phyloP scores from a whole-genome alignment of 1,139 yeast species.

The Debaryomyces fabryi region DNA sequence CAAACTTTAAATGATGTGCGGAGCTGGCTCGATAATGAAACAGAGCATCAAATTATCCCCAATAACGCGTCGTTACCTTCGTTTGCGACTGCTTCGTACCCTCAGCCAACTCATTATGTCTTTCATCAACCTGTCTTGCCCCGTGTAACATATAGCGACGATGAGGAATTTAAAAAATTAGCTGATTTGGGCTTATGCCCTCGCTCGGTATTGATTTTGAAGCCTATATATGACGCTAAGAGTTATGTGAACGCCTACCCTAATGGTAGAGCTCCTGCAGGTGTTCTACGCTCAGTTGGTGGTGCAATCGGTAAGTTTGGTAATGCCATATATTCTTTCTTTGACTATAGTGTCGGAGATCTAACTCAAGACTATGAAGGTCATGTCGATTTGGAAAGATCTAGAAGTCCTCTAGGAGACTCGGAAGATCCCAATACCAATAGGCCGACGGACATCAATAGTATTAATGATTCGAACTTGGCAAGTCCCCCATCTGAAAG shows the following conservation, averaged over 20 bases:
- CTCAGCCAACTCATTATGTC: slow-evolving; percentile 38
- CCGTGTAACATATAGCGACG: slow-evolving; percentile 42
- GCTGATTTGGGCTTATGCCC: slow-evolving; percentile 58
- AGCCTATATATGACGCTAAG: slow-evolving; percentile 48
- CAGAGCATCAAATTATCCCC: slow-evolving; percentile 47
- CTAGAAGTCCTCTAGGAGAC: slow-evolving; percentile 6
- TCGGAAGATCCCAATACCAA: background rate
- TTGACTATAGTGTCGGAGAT: slow-evolving; percentile 43
- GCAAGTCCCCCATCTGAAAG: background rate
- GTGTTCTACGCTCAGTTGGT: slow-evolving; percentile 21
- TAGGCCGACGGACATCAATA: slow-evolving; percentile 1
- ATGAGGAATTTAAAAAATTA: slow-evolving; percentile 56
- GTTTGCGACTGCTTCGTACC: slow-evolving; percentile 38
- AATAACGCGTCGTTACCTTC: slow-evolving; percentile 34
- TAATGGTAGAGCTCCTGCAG: slow-evolving; percentile 15
- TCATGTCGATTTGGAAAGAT: slow-evolving; percentile 4
- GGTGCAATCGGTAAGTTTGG: slow-evolving; percentile 23
- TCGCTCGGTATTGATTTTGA: slow-evolving; percentile 65
- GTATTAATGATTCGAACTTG: background rate
- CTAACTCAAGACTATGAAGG: slow-evolving; percentile 7
- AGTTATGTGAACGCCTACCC: slow-evolving; percentile 20
- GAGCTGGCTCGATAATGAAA: slow-evolving; percentile 59
- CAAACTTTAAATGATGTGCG: slow-evolving; percentile 59
- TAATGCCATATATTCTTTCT: slow-evolving; percentile 43
- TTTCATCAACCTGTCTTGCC: slow-evolving; percentile 44